Evolutionary conservation across 306 rosid species (phyloP).

Genomic region (Phaseolus lunatus): DNA sequence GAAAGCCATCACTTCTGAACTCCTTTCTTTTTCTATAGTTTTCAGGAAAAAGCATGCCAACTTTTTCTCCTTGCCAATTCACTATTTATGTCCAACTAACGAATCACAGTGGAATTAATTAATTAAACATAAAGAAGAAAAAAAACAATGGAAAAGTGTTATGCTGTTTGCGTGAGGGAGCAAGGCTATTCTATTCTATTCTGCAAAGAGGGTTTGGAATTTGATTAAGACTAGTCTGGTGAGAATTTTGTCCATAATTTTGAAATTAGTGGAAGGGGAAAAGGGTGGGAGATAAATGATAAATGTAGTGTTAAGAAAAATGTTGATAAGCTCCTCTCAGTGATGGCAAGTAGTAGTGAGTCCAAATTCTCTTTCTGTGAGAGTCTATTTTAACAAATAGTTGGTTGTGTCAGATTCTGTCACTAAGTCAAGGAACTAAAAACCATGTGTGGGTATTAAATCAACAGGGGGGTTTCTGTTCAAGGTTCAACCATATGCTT

Average conservation of each 20-base stretch:
- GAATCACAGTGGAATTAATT: slow-evolving; percentile 28
- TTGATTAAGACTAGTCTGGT: slow-evolving; percentile 50
- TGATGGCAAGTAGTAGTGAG: slow-evolving; percentile 12
- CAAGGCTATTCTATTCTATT: slow-evolving; percentile 26
- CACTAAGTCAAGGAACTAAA: slow-evolving; percentile 52
- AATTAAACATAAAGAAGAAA: neutral
- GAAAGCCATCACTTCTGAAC: slow-evolving; percentile 51
- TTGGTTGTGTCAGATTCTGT: slow-evolving; percentile 53
- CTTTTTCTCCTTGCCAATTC: slow-evolving; percentile 49
- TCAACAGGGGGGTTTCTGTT: slow-evolving; percentile 44
- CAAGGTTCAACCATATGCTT: slow-evolving; percentile 38
- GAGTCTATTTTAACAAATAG: slow-evolving; percentile 49
- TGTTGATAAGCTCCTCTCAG: slow-evolving; percentile 11
- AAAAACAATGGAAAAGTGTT: neutral
- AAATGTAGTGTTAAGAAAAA: slow-evolving; percentile 2
- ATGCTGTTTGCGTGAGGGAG: slow-evolving; percentile 23
- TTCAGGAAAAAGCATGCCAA: slow-evolving; percentile 55
- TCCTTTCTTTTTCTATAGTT: slow-evolving; percentile 46
- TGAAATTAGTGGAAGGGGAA: slow-evolving; percentile 5
- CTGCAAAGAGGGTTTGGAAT: slow-evolving; percentile 23
- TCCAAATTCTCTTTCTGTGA: slow-evolving; percentile 10
- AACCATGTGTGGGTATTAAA: slow-evolving; percentile 43
- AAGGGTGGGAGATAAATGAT: neutral
- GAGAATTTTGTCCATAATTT: slow-evolving; percentile 24
- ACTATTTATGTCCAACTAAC: slow-evolving; percentile 43